phyloP scores from a whole-genome alignment of 176 grass and related monocot genomes.

The Poa annua region DNA sequence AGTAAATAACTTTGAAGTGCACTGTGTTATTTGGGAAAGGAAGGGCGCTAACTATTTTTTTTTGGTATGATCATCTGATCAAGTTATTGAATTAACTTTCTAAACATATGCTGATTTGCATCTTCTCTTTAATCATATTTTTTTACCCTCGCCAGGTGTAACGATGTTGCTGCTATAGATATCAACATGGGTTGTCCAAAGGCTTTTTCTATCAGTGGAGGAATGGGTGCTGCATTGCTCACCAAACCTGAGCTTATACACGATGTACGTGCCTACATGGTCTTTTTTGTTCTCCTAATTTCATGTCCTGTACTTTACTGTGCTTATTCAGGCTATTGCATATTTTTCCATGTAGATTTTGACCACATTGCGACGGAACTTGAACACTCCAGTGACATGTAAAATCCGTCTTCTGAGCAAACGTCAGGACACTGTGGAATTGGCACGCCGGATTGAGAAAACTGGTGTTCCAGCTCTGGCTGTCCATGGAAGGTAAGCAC shows the following conservation, averaged over 20 bases:
- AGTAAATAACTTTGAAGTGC: conserved; percentile 21
- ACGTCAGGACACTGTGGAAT: conserved; percentile 75
- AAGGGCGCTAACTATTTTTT: not conserved
- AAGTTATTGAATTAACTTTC: not conserved
- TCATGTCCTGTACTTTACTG: conserved; percentile 15
- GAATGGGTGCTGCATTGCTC: conserved; percentile 97
- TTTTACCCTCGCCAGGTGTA: conserved; percentile 57
- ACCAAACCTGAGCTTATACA: conserved; percentile 99
- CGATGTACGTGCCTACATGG: conserved; percentile 76
- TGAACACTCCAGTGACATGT: conserved; percentile 79
- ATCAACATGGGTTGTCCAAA: conserved; percentile 98
- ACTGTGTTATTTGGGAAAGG: not conserved
- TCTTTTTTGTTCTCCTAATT: conserved; percentile 35
- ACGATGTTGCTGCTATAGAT: conserved; percentile 91
- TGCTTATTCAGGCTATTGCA: conserved; percentile 37
- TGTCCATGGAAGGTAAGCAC: conserved; percentile 83
- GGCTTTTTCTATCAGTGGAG: conserved; percentile 85
- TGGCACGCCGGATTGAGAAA: conserved; percentile 91
- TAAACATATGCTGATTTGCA: conserved; percentile 1
- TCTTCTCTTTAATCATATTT: conserved; percentile 35
- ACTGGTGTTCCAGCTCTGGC: conserved; percentile 83
- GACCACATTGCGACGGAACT: conserved; percentile 84
- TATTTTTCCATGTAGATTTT: conserved; percentile 76
- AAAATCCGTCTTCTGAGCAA: conserved; percentile 85
- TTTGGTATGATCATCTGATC: conserved; percentile 26